Base-by-base conservation (phyloP, 345 rosid species). In the Excoecaria agallocha region DNA sequence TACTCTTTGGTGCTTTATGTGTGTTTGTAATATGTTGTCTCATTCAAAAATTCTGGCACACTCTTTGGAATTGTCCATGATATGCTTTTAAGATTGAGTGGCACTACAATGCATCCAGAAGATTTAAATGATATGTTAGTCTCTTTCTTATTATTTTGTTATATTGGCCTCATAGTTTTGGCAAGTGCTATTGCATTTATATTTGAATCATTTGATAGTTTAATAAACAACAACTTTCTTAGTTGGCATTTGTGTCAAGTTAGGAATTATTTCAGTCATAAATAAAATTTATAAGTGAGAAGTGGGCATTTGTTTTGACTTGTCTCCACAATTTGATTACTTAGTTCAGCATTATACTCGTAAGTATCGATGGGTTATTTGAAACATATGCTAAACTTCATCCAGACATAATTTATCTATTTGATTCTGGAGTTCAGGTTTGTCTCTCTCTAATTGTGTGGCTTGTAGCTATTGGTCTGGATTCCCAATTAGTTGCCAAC, bases 391-490 rank as follows among this genome's bases (percentile, higher is more conserved):
- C 98, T 2, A 97, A 95, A 82, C 84, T 95, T 84, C 87, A 91
- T 79, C 92, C 96, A 0, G 73, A 90, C 82, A 89, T 77, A 75
- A 93, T 93, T 68, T 91, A 95, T 82, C 83, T 95, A 7, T 87
- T 87, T 89, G 99, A 95, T 88, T 95, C 99, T 35, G 98, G 98
- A 85, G 99, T 94, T 45, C 98, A 91, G 99, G 98, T 95, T 80
- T 79, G 85, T 59, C 63, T 50, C 17, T 24, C 13, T 17, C 35
- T 20, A 10, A 61, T 74, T 64, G 25, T 68, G 69, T 70, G 66
- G 12, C 56, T 25, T 41, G n/a, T 66, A 6, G 50, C 58, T 17
- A 19, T 35, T 60, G 49, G 8, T 24, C 24, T 3, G 54, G 30
- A 4, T 39, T 51, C 25, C 62, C 61, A 24, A 59, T 63, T 13